These are phyloP conservation scores for Tricholoma matsutake DNA, from an alignment of 768 basidiomycete genomes.

Conservation along the genomic window DNA sequence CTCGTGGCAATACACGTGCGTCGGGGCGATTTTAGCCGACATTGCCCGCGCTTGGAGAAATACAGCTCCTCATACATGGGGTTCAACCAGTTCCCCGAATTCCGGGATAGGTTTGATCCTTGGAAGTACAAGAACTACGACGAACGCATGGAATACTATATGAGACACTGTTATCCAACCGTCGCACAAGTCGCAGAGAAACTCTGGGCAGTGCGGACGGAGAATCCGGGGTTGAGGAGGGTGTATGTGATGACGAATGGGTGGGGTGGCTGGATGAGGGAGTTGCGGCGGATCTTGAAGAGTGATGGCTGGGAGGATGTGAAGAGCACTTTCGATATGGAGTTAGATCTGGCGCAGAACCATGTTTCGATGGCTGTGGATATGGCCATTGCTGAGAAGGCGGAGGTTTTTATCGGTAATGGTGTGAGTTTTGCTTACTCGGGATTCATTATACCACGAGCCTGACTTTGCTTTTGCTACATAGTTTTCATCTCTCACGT, in stretches of 20 bases:
- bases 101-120: slow-evolving; percentile 44
- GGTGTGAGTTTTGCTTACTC: slow-evolving; percentile 44
- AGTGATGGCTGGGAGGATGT: slow-evolving; percentile 45
- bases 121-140: slow-evolving; percentile 11
- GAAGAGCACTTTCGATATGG: slow-evolving; percentile 52
- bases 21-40: slow-evolving; percentile 50
- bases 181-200: slow-evolving; percentile 45
- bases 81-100: slow-evolving; percentile 50
- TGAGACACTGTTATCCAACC: slow-evolving; percentile 51
- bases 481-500: slow-evolving; percentile 37
- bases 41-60: slow-evolving; percentile 42
- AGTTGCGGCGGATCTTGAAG: slow-evolving; percentile 40
- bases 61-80: slow-evolving; percentile 43
- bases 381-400: slow-evolving; percentile 64
- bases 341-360: slow-evolving; percentile 50
- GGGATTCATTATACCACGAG: neutral
- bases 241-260: slow-evolving; percentile 71
- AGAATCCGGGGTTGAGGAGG: slow-evolving; percentile 34
- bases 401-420: slow-evolving; percentile 67
- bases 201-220: slow-evolving; percentile 30
- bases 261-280: slow-evolving; percentile 43
- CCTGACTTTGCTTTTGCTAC: slow-evolving; percentile 1
- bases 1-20: slow-evolving; percentile 43
- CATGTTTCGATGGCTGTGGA: slow-evolving; percentile 59
- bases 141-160: slow-evolving; percentile 33